Conservation (phyloP, 495 filamentous ascomycete genomes). For the Aspergillus diversus region DNA sequence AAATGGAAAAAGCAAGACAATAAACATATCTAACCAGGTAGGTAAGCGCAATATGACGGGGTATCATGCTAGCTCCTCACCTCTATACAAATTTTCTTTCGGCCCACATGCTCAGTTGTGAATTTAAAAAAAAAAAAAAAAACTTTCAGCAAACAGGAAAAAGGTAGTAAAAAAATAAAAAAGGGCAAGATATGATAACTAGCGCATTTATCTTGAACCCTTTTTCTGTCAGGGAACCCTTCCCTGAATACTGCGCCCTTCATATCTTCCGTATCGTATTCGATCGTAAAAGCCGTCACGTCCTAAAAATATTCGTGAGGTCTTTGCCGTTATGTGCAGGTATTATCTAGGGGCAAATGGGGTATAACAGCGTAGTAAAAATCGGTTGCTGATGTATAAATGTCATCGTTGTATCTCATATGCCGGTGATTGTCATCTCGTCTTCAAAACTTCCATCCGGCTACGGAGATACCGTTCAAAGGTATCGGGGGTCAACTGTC, state of each 20-base stretch:
- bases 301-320: conserved; percentile 8
- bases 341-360: conserved; percentile 10
- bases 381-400: conserved; percentile 14
- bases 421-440: background rate
- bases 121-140: no score
- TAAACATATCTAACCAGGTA: conserved; percentile 23
- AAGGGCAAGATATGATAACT: no score
- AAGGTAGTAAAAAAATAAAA: background rate
- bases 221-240: no score
- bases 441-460: background rate
- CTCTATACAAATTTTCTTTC: conserved; percentile 25
- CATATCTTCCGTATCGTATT: conserved; percentile 17
- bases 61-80: conserved; percentile 26
- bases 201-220: no score
- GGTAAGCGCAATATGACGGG: conserved; percentile 18
- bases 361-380: conserved; percentile 21
- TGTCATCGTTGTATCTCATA: conserved; percentile 4
- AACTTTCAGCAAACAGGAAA: background rate
- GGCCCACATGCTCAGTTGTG: background rate
- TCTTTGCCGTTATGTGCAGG: conserved; percentile 13
- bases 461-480: background rate
- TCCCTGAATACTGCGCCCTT: conserved; percentile 7
- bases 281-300: conserved; percentile 21
- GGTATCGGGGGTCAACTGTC: conserved; percentile 25
- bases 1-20: background rate